Percentiles rank a stretch among this genome's conserved stretches.
Conservation (phyloP, 495 filamentous ascomycete species). For the Daldinia bambusicola region DNA sequence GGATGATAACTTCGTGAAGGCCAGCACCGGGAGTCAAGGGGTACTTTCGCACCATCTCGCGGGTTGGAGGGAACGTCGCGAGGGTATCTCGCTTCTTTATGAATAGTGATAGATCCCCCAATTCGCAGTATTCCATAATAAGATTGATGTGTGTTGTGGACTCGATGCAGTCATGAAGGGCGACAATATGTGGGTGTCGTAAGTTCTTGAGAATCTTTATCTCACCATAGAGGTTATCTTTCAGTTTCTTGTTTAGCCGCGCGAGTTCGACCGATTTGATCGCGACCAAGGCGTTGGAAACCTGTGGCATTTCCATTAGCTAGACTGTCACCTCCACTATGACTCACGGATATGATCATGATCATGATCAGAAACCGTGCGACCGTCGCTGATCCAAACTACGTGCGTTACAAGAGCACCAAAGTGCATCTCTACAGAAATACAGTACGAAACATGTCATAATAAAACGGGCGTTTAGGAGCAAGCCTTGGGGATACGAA, state of each 20-base stretch:
- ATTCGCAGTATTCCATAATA: constrained; percentile 97
- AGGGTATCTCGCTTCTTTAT: constrained; percentile 91
- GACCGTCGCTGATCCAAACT: constrained; percentile 2
- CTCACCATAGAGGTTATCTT: constrained; percentile 93
- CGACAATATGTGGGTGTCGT: constrained; percentile 96
- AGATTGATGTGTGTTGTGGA: constrained; percentile 88
- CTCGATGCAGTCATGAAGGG: constrained; percentile 92
- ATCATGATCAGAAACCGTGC: constrained; percentile 2
- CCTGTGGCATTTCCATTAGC: constrained; percentile 60
- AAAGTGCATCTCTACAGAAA: constrained; percentile 8
- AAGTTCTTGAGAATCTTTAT: constrained; percentile 92
- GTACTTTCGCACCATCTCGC: constrained; percentile 89
- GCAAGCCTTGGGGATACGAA: constrained; percentile 58
- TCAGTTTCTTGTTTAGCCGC: constrained; percentile 93
- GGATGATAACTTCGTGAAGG: constrained; percentile 90
- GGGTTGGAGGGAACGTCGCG: constrained; percentile 75
- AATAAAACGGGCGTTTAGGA: constrained; percentile 1
- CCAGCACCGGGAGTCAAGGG: constrained; percentile 82
- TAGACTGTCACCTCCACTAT: constrained; percentile 15
- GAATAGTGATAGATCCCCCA: constrained; percentile 92
- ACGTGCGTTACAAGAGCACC: background rate
- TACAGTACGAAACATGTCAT: constrained; percentile 12
- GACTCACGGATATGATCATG: constrained; percentile 17
- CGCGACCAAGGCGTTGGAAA: constrained; percentile 77
- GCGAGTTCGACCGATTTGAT: constrained; percentile 94